Base-by-base conservation (phyloP, 179 eudicot species). In the Corrigiola litoralis region DNA sequence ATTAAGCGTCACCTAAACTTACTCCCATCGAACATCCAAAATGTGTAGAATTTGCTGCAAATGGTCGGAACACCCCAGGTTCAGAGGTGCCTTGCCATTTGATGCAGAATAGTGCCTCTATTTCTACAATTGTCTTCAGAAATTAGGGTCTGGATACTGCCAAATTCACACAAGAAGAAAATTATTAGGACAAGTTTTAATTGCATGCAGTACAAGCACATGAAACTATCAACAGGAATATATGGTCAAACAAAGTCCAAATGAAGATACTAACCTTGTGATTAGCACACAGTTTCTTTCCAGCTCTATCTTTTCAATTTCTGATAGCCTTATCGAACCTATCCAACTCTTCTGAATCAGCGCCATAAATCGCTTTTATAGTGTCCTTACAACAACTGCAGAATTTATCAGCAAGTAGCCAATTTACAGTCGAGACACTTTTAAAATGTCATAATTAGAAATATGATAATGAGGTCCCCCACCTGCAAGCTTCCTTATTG, bases 401-500 rank as follows among this genome's bases (percentile, higher is more conserved):
- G 7, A 51, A 68, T 52, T 40, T 52, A 29, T 21, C n/a, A 65
- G 41, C 67, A 10, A 38, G 14, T 11, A 50, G 14, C 28, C 38
- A 58, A 53, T 14, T 20, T 9, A 28, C 5, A 28, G 21, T 24
- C 14, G 34, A 50, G 32, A 4, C 44, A 33, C 38, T 16, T 27
- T 16, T 12, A 61, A 20, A 17, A 14, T n/a, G 10, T 29, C 41
- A 7, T 34, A 52, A 62, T 25, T 6, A 32, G 27, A 20, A n/a
- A n/a, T n/a, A n/a, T 1, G 9, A 34, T 52, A 41, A 24, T 17
- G 42, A 42, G 21, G n/a, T 0, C 36, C 16, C 11, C 70, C 56
- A 89, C 98, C 98, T 84, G 90, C 98, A 87, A 48, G 98, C 98
- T 49, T 87, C 98, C 80, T 85, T 85, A 75, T 92, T 77, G 68